Evolutionary conservation across 2,329 filamentous ascomycete species (phyloP).

Genomic region (Fusarium sp.): DNA sequence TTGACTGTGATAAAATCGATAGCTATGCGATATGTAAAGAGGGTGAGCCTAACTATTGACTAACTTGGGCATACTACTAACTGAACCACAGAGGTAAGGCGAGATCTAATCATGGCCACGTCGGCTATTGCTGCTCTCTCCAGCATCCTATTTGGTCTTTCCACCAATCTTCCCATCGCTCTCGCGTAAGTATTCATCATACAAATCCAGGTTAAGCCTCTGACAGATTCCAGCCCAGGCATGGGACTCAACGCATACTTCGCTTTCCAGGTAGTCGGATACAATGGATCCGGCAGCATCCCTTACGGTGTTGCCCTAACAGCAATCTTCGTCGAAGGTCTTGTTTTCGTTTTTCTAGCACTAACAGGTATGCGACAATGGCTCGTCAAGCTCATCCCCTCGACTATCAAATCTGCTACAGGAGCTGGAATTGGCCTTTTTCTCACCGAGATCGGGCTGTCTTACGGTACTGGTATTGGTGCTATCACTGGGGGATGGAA

Average conservation of each 20-base stretch:
- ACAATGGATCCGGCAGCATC: slow-evolving; percentile 77
- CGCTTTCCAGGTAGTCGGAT: slow-evolving; percentile 75
- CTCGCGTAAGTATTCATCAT: no score
- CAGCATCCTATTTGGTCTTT: no score
- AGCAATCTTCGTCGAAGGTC: slow-evolving; percentile 84
- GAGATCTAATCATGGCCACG: no score
- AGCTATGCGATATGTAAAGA: slow-evolving; percentile 56
- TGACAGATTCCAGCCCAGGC: slow-evolving; percentile 2
- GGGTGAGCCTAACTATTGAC: not conserved
- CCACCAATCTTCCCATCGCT: no score
- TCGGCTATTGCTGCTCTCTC: no score
- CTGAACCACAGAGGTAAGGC: no score
- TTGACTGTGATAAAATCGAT: slow-evolving; percentile 63
- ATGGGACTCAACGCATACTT: slow-evolving; percentile 82
- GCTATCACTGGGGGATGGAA: slow-evolving; percentile 72
- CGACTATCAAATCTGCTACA: slow-evolving; percentile 84
- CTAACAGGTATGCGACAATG: slow-evolving; percentile 85
- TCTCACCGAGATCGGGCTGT: slow-evolving; percentile 76
- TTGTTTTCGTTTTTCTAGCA: slow-evolving; percentile 81
- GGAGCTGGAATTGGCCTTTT: slow-evolving; percentile 85
- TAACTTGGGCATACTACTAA: no score
- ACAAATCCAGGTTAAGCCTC: no score
- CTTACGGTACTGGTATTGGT: slow-evolving; percentile 82
- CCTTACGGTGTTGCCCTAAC: slow-evolving; percentile 80
- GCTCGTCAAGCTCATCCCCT: slow-evolving; percentile 82